phyloP scores from a whole-genome alignment of 129 eudicot species.

The Chrysanthemum lavandulifolium region DNA sequence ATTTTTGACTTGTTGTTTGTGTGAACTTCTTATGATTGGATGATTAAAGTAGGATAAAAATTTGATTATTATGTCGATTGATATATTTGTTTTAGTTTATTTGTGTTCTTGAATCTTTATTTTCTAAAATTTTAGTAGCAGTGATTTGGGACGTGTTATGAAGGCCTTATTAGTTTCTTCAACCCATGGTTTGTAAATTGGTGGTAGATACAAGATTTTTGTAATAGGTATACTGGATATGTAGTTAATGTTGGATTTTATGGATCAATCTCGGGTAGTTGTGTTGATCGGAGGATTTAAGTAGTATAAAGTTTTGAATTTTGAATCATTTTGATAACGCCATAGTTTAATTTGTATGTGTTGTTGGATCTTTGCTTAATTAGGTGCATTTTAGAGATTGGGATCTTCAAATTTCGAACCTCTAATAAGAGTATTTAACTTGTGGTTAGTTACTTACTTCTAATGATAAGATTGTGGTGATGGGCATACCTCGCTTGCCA shows the following conservation, averaged over 20 bases:
- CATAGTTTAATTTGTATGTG: background rate
- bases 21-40: too few relatives aligned
- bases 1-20: too few relatives aligned
- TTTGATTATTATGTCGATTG: too few relatives aligned
- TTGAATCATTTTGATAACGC: background rate
- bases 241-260: constrained; percentile 2
- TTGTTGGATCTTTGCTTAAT: background rate
- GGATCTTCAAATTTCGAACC: constrained; percentile 3
- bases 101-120: too few relatives aligned
- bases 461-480: background rate
- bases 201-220: background rate
- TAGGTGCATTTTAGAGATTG: background rate
- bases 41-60: too few relatives aligned
- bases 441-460: background rate
- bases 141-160: too few relatives aligned
- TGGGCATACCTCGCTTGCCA: too few relatives aligned
- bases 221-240: constrained; percentile 12
- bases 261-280: constrained; percentile 19
- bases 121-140: too few relatives aligned
- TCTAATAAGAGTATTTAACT: constrained; percentile 10
- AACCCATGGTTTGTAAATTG: too few relatives aligned
- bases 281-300: constrained; percentile 11
- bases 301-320: constrained; percentile 2
- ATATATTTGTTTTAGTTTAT: too few relatives aligned
- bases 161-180: background rate